Conservation (phyloP, 345 rosid genomes). For the Lepidium africanum region DNA sequence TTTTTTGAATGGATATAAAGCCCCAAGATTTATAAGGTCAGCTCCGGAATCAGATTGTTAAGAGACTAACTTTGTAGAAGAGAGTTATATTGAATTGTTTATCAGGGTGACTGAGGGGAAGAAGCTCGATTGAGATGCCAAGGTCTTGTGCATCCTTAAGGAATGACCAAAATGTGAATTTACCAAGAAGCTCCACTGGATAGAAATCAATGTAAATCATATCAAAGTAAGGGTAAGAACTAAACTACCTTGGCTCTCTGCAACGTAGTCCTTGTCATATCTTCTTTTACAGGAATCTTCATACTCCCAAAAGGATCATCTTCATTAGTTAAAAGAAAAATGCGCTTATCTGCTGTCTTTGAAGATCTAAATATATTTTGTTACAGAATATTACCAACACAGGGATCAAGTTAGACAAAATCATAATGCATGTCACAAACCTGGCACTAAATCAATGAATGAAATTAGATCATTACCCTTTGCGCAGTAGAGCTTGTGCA, state of each 20-base stretch:
- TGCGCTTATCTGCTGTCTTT: slow-evolving; percentile 77
- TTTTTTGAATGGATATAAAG: background rate
- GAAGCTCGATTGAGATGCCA: slow-evolving; percentile 86
- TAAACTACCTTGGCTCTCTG: slow-evolving; percentile 84
- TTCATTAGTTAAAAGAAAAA: slow-evolving; percentile 82
- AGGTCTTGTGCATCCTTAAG: slow-evolving; percentile 94
- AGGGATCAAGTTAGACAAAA: background rate
- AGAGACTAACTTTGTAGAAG: slow-evolving; percentile 35
- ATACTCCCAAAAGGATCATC: slow-evolving; percentile 89
- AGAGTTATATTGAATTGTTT: slow-evolving; percentile 57
- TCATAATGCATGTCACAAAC: background rate
- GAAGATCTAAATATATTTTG: slow-evolving; percentile 53
- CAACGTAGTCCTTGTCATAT: slow-evolving; percentile 84
- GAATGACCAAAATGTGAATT: slow-evolving; percentile 7
- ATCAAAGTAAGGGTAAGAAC: background rate
- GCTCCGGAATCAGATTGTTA: slow-evolving; percentile 6
- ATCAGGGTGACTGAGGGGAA: slow-evolving; percentile 60
- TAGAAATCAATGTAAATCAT: background rate
- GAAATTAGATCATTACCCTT: slow-evolving; percentile 52
- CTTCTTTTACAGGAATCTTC: slow-evolving; percentile 62
- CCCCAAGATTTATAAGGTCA: background rate
- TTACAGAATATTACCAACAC: background rate
- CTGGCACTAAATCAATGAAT: background rate
- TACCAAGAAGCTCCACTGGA: background rate
- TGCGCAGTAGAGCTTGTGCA: slow-evolving; percentile 89